A percentile compares a stretch with the other conserved stretches of the same genome.
These are phyloP conservation scores for Craspedostauros australis DNA, from an alignment of 108 stramenopile genomes.

Conservation along the genomic window DNA sequence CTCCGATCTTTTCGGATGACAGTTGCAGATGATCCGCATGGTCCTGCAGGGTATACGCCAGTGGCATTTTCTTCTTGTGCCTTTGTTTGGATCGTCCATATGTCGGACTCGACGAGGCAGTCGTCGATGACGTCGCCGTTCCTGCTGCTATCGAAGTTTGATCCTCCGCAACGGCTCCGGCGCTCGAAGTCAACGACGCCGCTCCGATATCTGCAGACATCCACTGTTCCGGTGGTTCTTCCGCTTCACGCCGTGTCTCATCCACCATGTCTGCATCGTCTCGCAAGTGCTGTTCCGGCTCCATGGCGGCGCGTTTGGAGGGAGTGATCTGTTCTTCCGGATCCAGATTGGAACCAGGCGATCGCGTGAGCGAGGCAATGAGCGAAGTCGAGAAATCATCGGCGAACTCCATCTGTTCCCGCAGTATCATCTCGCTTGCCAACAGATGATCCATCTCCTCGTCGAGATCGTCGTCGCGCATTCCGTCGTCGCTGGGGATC, in stretches of 20 bases:
- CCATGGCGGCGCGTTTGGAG: constrained; percentile 22
- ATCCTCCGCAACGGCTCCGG: no score
- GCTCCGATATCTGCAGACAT: no score
- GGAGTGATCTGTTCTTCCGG: constrained; percentile 14
- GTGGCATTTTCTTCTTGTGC: not conserved
- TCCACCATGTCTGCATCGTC: constrained; percentile 13
- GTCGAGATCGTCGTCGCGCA: constrained; percentile 28
- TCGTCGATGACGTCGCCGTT: not conserved
- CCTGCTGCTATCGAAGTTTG: no score
- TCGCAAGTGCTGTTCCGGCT: constrained; percentile 23
- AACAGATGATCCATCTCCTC: constrained; percentile 36
- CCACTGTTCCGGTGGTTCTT: not conserved
- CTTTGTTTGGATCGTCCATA: no score
- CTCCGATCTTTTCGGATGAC: constrained; percentile 23
- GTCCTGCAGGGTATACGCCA: constrained; percentile 28
- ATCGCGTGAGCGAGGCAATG: no score
- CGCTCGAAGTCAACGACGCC: no score
- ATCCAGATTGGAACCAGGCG: no score
- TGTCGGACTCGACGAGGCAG: no score
- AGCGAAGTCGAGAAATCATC: no score
- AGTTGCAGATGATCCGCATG: constrained; percentile 33
- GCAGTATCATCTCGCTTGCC: constrained; percentile 1
- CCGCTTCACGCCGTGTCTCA: not conserved
- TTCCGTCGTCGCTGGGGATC: constrained; percentile 5
- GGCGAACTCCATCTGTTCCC: constrained; percentile 14